Conservation (phyloP, 371 early-diverging fungal species). For the Phascolomyces articulosus region DNA sequence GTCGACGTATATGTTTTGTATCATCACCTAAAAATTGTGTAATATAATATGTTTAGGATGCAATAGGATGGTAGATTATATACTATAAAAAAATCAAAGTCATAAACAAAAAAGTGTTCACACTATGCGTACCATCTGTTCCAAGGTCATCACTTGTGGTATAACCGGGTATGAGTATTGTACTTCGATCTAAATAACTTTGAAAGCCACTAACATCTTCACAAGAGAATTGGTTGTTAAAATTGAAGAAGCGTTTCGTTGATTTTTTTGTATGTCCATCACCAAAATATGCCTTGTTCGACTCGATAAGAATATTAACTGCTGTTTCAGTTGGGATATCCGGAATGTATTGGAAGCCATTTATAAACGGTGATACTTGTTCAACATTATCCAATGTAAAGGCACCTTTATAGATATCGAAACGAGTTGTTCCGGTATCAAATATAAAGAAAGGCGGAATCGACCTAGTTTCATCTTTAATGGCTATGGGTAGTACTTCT, state of each 20-base stretch:
- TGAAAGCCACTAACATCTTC: slow-evolving; percentile 34
- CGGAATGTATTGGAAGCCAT: slow-evolving; percentile 40
- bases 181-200: slow-evolving; percentile 27
- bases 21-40: slow-evolving; percentile 28
- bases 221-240: background rate
- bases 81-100: too few relatives aligned
- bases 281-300: slow-evolving; percentile 25
- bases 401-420: background rate
- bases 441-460: slow-evolving; percentile 24
- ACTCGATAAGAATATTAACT: slow-evolving; percentile 38
- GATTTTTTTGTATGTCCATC: background rate
- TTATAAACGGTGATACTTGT: slow-evolving; percentile 51
- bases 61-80: too few relatives aligned
- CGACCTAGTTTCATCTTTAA: slow-evolving; percentile 26
- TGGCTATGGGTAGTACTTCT: slow-evolving; percentile 46
- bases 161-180: slow-evolving; percentile 55
- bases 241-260: too few relatives aligned
- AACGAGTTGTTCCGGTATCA: background rate
- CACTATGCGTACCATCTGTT: slow-evolving; percentile 40
- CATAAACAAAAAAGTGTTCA: too few relatives aligned
- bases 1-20: slow-evolving; percentile 33
- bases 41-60: too few relatives aligned
- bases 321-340: slow-evolving; percentile 34
- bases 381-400: slow-evolving; percentile 55
- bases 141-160: slow-evolving; percentile 55